Conservation (phyloP, 805 yeast genomes). For the Tetrapisispora fleetii region DNA sequence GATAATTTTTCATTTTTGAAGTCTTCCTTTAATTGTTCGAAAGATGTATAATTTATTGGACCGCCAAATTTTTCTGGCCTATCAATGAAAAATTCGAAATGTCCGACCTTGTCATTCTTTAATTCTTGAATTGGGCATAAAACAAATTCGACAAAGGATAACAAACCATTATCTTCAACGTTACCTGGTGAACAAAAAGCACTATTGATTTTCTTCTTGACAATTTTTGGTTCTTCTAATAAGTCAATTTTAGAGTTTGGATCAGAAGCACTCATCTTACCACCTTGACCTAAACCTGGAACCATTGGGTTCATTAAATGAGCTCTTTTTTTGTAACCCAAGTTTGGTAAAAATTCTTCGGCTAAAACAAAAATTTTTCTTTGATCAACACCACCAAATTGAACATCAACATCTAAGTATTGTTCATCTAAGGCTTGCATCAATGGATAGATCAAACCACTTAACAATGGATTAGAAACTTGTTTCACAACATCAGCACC, state of each 20-base stretch:
- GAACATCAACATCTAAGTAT: conserved; percentile 78
- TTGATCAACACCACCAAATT: conserved; percentile 98
- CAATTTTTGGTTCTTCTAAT: conserved; percentile 77
- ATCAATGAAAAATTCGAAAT: conserved; percentile 60
- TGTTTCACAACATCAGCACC: conserved; percentile 99
- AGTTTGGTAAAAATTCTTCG: conserved; percentile 76
- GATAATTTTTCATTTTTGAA: conserved; percentile 65
- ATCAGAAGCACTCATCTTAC: conserved; percentile 98
- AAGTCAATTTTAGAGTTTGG: conserved; percentile 95
- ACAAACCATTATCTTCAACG: conserved; percentile 81
- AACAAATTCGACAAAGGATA: conserved; percentile 78
- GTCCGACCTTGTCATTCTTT: conserved; percentile 43
- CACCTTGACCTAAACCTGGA: conserved; percentile 94
- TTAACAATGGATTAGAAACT: conserved; percentile 83
- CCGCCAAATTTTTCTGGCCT: conserved; percentile 99
- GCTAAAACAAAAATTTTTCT: conserved; percentile 95
- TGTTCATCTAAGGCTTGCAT: conserved; percentile 99
- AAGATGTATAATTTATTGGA: conserved; percentile 58
- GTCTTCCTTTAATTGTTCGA: conserved; percentile 62
- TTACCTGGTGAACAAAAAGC: conserved; percentile 96
- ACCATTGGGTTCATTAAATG: conserved; percentile 99
- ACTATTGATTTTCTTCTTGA: conserved; percentile 80
- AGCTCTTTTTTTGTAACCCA: conserved; percentile 95
- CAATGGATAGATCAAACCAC: conserved; percentile 92
- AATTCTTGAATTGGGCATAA: conserved; percentile 79